Base-by-base conservation (phyloP, 148 eudicot species). In the Persicaria maculosa region DNA sequence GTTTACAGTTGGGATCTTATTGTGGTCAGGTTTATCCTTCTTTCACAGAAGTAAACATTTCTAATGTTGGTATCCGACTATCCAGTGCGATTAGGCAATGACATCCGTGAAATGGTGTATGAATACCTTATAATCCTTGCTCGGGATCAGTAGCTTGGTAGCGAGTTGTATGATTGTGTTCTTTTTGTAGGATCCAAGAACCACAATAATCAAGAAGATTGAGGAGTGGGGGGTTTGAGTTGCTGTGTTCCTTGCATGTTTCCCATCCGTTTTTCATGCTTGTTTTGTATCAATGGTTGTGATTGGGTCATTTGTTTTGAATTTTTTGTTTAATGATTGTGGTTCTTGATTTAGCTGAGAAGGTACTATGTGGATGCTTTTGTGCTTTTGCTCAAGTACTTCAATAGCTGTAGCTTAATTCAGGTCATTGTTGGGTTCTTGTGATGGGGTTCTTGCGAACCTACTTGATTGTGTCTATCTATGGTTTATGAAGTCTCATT, bases 11-110 rank as follows among this genome's bases (percentile, higher is more conserved):
- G 46, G 19, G 69, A 36, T 36, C 44, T 64, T 17, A 64, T 64
- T 64, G 69, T 64, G 45, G 1, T 65, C 70, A 40, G 5, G 10
- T 16, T 65, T 44, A 25, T 61, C 40, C 12, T 11, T 59, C 65
- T 31, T 25, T 20, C 64, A 58, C 36, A 12, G 16, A 25, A 25
- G 11, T 44, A 31, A 31, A 62, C 44, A 25, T 62, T 25, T 62
- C 44, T 62, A 9, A 31, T 25, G 43, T 25, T 62, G 44, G 68
- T 61, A 16, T 9, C 69, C 40, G 69, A 16, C 44, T 61, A 16
- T 9, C 69, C 40, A 46, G 69, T 65, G 46, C 43, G 70, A 15
- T 65, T 65, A 65, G 47, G 70, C 8, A 65, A 65, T 15, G 14
- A 46, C 70, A 36, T 40, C 1, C 31, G 47, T 65, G n/a, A 64